Base-by-base conservation (phyloP, 2,329 filamentous ascomycete species). In the Aspergillus fumigatiaffinis region DNA sequence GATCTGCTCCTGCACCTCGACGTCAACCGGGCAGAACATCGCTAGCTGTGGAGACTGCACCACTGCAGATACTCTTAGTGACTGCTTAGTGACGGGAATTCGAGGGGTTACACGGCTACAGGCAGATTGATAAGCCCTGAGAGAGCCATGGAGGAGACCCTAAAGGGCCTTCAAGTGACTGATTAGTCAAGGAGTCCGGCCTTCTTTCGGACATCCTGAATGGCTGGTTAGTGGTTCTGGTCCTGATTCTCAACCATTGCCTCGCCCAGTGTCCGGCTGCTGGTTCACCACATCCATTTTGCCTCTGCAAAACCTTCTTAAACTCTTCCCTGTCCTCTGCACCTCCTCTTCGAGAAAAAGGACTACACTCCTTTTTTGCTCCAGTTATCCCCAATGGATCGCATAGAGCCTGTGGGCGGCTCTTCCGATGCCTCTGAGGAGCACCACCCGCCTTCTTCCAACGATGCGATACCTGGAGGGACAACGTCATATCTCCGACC, bases 371-470 rank as follows among this genome's bases (percentile, higher is more conserved):
- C 41, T 29, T 28, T 9, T 26, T 21, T 14, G 26, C 35, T 29
- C n/a, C 17, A 25, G 46, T 23, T 35, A 42, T 48, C 53, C 62
- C 54, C 52, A 57, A 76, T 76, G 73, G 73, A 76, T 71, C 72
- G 59, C 60, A 76, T 76, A 61, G 74, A 75, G 63, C 62, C 66
- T 41, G 63, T 62, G 38, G 67, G 64, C 52, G 68, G 67, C 56
- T 61, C 61, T 23, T 46, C 57, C 41, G 56, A 53, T 56, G 52
- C 57, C 50, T 52, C 57, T 38, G 59, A 51, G n/a, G 42, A 50
- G 47, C 60, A 56, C 26, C 35, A 57, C 8, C 58, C 53, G 41
- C 58, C 63, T 26, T 26, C 65, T 10, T 52, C 59, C 23, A 53
- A 61, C 12, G 26, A 61, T n/a, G 41, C 60, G 10, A 50, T 61